A percentile compares a stretch with the other conserved stretches of the same genome.
These are phyloP conservation scores for Fusarium sp. DNA, from an alignment of 2,329 filamentous ascomycete species.

Conservation along the genomic window DNA sequence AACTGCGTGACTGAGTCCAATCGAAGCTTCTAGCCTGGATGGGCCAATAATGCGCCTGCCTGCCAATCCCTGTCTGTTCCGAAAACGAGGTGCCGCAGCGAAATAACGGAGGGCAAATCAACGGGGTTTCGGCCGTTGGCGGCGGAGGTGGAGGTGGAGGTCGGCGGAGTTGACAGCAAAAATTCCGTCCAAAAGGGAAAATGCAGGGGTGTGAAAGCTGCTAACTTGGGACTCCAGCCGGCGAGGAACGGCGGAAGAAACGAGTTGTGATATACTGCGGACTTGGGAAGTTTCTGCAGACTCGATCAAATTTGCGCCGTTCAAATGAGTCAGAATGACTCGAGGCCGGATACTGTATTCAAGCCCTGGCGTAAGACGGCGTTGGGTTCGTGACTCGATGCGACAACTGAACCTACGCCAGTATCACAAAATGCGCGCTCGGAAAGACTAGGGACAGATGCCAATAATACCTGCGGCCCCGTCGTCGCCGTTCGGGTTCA, in stretches of 20 bases:
- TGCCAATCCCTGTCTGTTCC: slow-evolving; percentile 9
- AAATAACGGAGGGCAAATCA: neutral
- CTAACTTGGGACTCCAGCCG: neutral
- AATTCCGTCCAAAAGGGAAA: slow-evolving; percentile 22
- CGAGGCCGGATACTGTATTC: neutral
- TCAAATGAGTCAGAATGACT: slow-evolving; percentile 6
- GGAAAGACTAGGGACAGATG: slow-evolving; percentile 8
- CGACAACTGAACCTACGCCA: neutral
- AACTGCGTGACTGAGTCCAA: slow-evolving; percentile 3
- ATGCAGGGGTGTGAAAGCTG: neutral
- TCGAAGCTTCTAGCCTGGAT: slow-evolving; percentile 25
- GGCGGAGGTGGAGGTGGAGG: slow-evolving; percentile 13
- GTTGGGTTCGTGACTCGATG: neutral
- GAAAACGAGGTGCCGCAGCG: slow-evolving; percentile 14
- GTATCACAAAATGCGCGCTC: neutral
- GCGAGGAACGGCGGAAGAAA: neutral
- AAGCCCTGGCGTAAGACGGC: slow-evolving; percentile 3
- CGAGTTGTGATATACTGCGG: neutral
- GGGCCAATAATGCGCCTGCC: slow-evolving; percentile 22
- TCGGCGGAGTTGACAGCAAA: slow-evolving; percentile 29
- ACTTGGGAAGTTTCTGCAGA: neutral
- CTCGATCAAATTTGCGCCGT: neutral
- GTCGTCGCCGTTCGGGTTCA: neutral
- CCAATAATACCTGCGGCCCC: neutral
- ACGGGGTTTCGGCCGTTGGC: neutral